These are phyloP conservation scores for Xylariaceae sp. DNA, from an alignment of 2,329 filamentous ascomycete genomes.

Conservation along the genomic window DNA sequence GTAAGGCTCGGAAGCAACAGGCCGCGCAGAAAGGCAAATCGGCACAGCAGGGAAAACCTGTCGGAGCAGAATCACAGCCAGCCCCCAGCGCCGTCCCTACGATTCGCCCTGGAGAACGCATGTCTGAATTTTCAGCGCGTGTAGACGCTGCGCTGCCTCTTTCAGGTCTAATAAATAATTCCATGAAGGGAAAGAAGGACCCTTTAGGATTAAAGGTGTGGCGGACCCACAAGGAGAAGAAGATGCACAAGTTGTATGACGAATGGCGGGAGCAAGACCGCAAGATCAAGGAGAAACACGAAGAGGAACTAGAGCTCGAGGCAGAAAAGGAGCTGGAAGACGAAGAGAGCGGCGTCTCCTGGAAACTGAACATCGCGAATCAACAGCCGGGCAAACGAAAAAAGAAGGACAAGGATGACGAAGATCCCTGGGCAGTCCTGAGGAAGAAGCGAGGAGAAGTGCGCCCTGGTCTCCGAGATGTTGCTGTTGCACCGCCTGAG, in stretches of 20 bases:
- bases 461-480: constrained; percentile 47
- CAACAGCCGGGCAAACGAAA: constrained; percentile 37
- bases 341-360: constrained; percentile 45
- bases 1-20: constrained; percentile 31
- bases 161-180: constrained; percentile 60
- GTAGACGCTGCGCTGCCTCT: constrained; percentile 83
- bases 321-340: constrained; percentile 58
- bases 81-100: constrained; percentile 45
- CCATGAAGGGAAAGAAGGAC: constrained; percentile 55
- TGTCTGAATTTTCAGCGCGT: constrained; percentile 74
- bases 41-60: constrained; percentile 10
- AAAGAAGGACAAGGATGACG: constrained; percentile 46
- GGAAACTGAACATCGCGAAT: constrained; percentile 40
- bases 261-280: constrained; percentile 67
- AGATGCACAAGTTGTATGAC: constrained; percentile 73
- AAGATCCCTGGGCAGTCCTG: constrained; percentile 73
- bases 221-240: constrained; percentile 76
- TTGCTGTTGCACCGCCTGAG: constrained; percentile 71
- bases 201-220: constrained; percentile 60
- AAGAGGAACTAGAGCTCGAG: constrained; percentile 60
- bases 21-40: constrained; percentile 17
- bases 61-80: constrained; percentile 19
- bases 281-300: constrained; percentile 56
- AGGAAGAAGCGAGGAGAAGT: constrained; percentile 58
- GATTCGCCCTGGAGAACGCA: constrained; percentile 76